These are phyloP conservation scores for Brasilioporus rufonigricans DNA, from an alignment of 768 basidiomycete species.

Conservation along the genomic window DNA sequence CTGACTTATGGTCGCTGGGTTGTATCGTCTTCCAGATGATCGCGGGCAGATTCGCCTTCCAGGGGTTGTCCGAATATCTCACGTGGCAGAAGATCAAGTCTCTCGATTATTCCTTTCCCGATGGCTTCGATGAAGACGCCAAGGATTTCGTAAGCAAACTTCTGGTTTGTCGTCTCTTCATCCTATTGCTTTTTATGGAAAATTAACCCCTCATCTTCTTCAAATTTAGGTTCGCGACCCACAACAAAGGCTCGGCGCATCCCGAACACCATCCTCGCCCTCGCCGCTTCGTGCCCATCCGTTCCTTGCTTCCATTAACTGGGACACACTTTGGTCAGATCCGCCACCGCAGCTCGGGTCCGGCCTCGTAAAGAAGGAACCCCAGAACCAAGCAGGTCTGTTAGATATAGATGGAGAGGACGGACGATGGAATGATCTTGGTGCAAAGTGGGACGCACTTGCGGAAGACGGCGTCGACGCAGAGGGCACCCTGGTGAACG, in stretches of 20 bases:
- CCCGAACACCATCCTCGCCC: conserved; percentile 38
- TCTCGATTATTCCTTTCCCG: conserved; percentile 83
- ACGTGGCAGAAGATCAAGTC: conserved; percentile 94
- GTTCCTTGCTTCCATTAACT: conserved; percentile 58
- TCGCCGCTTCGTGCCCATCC: conserved; percentile 54
- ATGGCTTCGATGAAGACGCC: conserved; percentile 79
- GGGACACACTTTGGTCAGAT: conserved; percentile 66
- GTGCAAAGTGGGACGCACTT: conserved; percentile 52
- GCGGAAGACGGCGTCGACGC: conserved; percentile 30
- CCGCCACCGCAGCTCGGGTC: conserved; percentile 55
- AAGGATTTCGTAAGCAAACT: conserved; percentile 76
- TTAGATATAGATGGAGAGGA: conserved; percentile 31
- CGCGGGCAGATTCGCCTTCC: conserved; percentile 87
- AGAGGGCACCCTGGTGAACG: conserved; percentile 5
- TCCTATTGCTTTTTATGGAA: neutral
- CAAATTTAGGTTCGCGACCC: conserved; percentile 57
- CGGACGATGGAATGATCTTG: conserved; percentile 50
- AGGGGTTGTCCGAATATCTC: conserved; percentile 87
- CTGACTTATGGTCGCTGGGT: conserved; percentile 94
- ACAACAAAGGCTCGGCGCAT: conserved; percentile 55
- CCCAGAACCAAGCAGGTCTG: conserved; percentile 10
- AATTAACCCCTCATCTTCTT: neutral
- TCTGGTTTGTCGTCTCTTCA: conserved; percentile 45
- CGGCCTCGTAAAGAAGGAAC: conserved; percentile 54
- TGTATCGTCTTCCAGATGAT: conserved; percentile 95